phyloP scores from a whole-genome alignment of 208 protist species.

The Histomonas meleagridis region DNA sequence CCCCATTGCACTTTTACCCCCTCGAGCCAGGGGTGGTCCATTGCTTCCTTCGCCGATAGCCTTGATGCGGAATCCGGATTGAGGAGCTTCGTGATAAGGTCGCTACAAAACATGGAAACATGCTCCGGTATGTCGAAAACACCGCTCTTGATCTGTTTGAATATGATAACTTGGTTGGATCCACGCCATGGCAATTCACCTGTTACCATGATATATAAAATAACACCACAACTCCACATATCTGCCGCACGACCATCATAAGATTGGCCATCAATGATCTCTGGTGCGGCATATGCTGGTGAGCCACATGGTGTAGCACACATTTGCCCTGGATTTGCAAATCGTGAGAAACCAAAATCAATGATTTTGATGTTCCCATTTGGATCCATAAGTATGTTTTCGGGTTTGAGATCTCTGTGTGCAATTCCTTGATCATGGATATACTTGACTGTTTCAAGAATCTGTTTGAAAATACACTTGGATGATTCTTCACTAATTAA shows the following conservation, averaged over 20 bases:
- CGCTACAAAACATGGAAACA: not conserved
- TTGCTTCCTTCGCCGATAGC: not conserved
- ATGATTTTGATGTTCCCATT: not conserved
- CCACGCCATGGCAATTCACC: not conserved
- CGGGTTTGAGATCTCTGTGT: constrained; percentile 38
- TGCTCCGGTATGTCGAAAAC: not conserved
- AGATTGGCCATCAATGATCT: not conserved
- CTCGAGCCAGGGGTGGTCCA: not conserved
- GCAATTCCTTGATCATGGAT: constrained; percentile 43
- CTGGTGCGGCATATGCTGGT: not conserved
- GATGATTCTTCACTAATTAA: constrained; percentile 34
- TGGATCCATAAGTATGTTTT: not conserved
- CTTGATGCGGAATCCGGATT: not conserved
- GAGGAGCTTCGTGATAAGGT: constrained; percentile 16
- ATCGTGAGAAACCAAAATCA: constrained; percentile 11
- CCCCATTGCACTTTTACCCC: not conserved
- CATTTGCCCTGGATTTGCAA: not conserved
- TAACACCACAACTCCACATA: not conserved
- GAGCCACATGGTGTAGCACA: not conserved
- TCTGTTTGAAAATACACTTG: constrained; percentile 38
- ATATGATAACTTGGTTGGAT: not conserved
- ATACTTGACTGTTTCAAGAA: constrained; percentile 30
- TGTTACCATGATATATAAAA: not conserved
- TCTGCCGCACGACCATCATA: not conserved
- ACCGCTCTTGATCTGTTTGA: not conserved